Percentiles rank a stretch among this genome's conserved stretches.
Conservation (phyloP, 805 yeast species). For the Lipomyces anomalus region DNA sequence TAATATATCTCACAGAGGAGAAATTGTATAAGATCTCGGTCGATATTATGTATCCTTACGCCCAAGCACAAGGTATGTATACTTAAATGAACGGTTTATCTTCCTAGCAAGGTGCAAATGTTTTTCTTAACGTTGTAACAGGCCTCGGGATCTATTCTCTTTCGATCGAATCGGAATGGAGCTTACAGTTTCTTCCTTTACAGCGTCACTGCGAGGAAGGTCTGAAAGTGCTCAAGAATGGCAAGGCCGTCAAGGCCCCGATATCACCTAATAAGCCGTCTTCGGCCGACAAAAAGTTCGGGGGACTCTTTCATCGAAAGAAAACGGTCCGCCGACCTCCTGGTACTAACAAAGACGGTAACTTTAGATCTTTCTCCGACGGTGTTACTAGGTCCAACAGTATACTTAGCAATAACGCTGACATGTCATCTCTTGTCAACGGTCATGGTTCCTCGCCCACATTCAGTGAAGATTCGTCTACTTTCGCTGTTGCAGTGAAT, state of each 20-base stretch:
- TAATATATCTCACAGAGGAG: slow-evolving; percentile 29
- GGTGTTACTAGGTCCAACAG: not conserved
- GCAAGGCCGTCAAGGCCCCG: slow-evolving; percentile 29
- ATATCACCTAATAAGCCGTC: slow-evolving; percentile 27
- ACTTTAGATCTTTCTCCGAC: slow-evolving; percentile 13
- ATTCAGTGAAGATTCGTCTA: not conserved
- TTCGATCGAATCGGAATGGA: slow-evolving; percentile 30
- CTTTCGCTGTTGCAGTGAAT: not conserved
- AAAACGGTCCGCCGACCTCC: slow-evolving; percentile 14
- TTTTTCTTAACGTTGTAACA: too few relatives aligned
- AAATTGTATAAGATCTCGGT: slow-evolving; percentile 26
- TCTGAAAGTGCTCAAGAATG: slow-evolving; percentile 24
- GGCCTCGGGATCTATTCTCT: slow-evolving; percentile 9
- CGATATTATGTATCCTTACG: slow-evolving; percentile 23
- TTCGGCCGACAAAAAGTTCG: not conserved
- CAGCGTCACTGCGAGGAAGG: slow-evolving; percentile 30
- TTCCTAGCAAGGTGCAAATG: too few relatives aligned
- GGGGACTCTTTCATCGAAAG: slow-evolving; percentile 29
- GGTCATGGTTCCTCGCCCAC: not conserved
- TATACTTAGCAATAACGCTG: too few relatives aligned
- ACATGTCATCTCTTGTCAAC: too few relatives aligned
- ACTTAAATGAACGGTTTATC: too few relatives aligned
- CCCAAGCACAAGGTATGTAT: slow-evolving; percentile 27
- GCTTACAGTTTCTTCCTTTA: slow-evolving; percentile 27
- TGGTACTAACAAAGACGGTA: slow-evolving; percentile 19